Evolutionary conservation across 2,329 filamentous ascomycete species (phyloP).

Genomic region (Colletotrichum sp.): DNA sequence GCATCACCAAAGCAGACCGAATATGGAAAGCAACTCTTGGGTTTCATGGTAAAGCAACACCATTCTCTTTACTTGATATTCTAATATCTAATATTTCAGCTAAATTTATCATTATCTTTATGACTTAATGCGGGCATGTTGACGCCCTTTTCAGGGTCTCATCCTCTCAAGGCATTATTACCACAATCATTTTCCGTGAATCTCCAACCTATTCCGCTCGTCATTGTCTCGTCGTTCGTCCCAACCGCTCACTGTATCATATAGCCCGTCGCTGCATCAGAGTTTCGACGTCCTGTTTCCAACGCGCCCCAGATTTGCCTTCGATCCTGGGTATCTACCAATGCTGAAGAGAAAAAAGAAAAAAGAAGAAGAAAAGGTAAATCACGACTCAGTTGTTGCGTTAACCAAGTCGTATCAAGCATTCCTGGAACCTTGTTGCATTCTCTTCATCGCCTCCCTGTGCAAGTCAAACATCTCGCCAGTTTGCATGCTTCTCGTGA

Average conservation of each 20-base stretch:
- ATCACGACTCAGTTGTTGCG: background rate
- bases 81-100: background rate
- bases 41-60: background rate
- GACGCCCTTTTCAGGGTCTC: background rate
- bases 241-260: background rate
- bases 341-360: background rate
- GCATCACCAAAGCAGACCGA: background rate
- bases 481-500: constrained; percentile 78
- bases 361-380: background rate
- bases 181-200: background rate
- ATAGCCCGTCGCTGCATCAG: background rate
- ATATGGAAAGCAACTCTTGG: background rate
- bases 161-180: background rate
- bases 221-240: background rate
- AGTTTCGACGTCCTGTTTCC: constrained; percentile 10
- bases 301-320: background rate
- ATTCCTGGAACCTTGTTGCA: constrained; percentile 64
- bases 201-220: background rate
- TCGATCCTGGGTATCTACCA: constrained; percentile 16
- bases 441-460: constrained; percentile 77
- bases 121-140: background rate
- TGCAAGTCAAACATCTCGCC: constrained; percentile 79
- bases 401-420: background rate
- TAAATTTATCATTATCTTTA: constrained; percentile 10
- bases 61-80: background rate